These are phyloP conservation scores for Penicilliopsis zonata DNA, from an alignment of 495 filamentous ascomycete genomes.

Conservation along the genomic window DNA sequence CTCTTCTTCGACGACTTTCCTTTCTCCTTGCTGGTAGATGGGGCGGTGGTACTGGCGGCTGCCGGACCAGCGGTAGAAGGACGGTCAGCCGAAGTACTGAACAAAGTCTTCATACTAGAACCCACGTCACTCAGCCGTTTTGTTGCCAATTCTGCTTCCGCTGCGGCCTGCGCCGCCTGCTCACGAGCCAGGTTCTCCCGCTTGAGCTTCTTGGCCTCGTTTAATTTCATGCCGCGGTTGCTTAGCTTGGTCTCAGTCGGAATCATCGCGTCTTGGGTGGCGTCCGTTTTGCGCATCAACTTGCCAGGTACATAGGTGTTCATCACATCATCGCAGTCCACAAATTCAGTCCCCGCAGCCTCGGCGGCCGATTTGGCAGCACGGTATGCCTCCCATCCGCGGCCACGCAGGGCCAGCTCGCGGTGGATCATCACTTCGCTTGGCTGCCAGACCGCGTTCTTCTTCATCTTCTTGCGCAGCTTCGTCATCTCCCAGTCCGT, in stretches of 20 bases:
- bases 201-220: conserved; percentile 87
- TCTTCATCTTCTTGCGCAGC: conserved; percentile 95
- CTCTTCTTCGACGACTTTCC: conserved; percentile 16
- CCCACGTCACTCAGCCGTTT: conserved; percentile 42
- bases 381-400: conserved; percentile 66
- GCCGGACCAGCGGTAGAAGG: conserved; percentile 1
- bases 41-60: conserved; percentile 3
- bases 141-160: conserved; percentile 52
- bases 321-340: conserved; percentile 40
- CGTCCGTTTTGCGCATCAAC: conserved; percentile 35
- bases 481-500: conserved; percentile 86
- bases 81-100: conserved; percentile 11
- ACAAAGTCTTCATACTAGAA: conserved; percentile 35
- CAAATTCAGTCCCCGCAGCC: conserved; percentile 51
- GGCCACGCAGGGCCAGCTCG: conserved; percentile 64
- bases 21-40: conserved; percentile 11
- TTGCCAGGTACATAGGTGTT: conserved; percentile 30
- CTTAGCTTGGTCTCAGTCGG: conserved; percentile 39
- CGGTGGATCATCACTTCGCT: conserved; percentile 94
- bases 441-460: conserved; percentile 91
- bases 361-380: conserved; percentile 57
- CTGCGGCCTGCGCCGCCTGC: conserved; percentile 39
- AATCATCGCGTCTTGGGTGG: conserved; percentile 24
- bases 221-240: conserved; percentile 84
- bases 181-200: conserved; percentile 58